Evolutionary conservation across 345 rosid genomes (phyloP), one percentile per base, ranked within the genome.

Genomic region (Salix udensis): DNA sequence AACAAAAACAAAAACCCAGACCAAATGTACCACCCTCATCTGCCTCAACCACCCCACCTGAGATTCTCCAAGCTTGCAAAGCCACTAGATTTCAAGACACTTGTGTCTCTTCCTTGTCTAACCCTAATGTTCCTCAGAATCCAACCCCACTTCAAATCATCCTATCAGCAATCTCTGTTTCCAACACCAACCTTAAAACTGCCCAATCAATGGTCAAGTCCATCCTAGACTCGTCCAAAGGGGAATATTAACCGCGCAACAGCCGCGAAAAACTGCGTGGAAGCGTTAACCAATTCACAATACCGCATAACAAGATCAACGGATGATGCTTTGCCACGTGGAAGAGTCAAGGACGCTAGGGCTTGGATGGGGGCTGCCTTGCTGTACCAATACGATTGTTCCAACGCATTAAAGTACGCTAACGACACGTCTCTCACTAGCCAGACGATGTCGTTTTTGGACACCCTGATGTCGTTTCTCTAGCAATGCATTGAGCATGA

Each of bases 361-460:
- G 94, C 96, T 2, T 96, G 91, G 94, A 83, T 88, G 85, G 84
- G 88, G 76, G 98, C 99, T 3, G 93, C 97, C 2, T 74, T 93
- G 19, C 78, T 85, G 26, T 91, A 86, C 85, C 93, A 91, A 78
- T 90, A 91, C 87, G 96, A 87, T 50, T 88, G 97, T 74, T 93
- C 91, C 91, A 78, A 88, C 1, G 92, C 82, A 1, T 81, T 96
- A 18, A 91, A 86, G 81, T 90, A 91, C 80, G 91, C 88, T 3
- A 96, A 93, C 80, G 92, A 83, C 71, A 89, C 98, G 7, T 75
- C 76, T 30, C 44, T 65, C 64, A 91, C 80, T 79, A 11, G 76
- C 70, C 31, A 70, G 80, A 87, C 97, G 79, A 91, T 90, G 94
- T 64, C 92, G 85, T 91, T 89, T 72, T 28, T 93, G 24, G 72